These are phyloP conservation scores for Cucurbitaria berberidis DNA, from an alignment of 2,329 filamentous ascomycete species.

Conservation along the genomic window DNA sequence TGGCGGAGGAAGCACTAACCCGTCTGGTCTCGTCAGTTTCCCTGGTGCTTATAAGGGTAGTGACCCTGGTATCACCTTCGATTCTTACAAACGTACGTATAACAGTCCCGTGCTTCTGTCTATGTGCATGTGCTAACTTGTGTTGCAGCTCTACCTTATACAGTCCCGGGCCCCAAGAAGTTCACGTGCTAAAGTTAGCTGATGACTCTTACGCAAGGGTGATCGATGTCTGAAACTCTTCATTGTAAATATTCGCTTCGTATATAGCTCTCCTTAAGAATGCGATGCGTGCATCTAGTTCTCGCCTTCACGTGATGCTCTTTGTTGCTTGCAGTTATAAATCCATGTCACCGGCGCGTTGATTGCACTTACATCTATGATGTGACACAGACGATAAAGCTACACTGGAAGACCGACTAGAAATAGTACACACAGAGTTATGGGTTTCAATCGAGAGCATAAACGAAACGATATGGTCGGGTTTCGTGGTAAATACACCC, in stretches of 20 bases:
- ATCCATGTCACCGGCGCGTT: no score
- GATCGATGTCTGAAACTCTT: neutral
- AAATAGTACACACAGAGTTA: no score
- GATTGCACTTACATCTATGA: no score
- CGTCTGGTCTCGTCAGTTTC: conserved; percentile 55
- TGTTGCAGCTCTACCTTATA: conserved; percentile 28
- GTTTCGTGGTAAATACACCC: no score
- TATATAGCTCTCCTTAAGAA: conserved; percentile 8
- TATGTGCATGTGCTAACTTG: conserved; percentile 1
- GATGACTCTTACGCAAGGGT: neutral
- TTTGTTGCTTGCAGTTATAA: no score
- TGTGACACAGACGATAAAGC: no score
- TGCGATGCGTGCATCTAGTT: neutral
- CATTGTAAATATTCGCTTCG: conserved; percentile 15
- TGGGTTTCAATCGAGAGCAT: no score
- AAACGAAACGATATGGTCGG: no score
- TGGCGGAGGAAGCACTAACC: conserved; percentile 55
- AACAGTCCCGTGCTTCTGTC: neutral
- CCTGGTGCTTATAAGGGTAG: conserved; percentile 60
- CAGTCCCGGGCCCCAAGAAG: conserved; percentile 35
- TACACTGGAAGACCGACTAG: no score
- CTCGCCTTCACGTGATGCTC: neutral
- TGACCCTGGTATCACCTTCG: conserved; percentile 61
- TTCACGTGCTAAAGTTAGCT: conserved; percentile 36
- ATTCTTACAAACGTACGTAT: conserved; percentile 55